A percentile compares a stretch with the other conserved stretches of the same genome.
Conservation (phyloP, 2,329 filamentous ascomycete species). For the Clarireedia monteithiana region DNA sequence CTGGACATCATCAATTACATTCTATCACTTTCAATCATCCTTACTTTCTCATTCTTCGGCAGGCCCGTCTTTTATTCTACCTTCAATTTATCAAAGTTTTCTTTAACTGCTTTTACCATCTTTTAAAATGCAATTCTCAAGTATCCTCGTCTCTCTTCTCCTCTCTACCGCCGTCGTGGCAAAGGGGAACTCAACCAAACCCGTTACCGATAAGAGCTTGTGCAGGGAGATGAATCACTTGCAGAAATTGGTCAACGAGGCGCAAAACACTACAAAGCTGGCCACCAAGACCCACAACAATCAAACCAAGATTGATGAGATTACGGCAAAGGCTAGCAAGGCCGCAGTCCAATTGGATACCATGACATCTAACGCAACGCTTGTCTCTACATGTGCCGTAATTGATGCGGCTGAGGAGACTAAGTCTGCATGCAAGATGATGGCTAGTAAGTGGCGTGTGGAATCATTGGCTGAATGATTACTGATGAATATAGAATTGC, state of each 20-base stretch:
- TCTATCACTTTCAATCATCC: neutral
- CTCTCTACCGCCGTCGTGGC: constrained; percentile 22
- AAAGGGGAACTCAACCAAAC: constrained; percentile 26
- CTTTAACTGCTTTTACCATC: neutral
- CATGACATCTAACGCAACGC: constrained; percentile 31
- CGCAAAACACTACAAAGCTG: constrained; percentile 32
- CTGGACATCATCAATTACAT: constrained; percentile 7
- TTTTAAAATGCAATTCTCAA: constrained; percentile 17
- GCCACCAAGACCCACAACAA: constrained; percentile 30
- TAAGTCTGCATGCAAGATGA: constrained; percentile 10
- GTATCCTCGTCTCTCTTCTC: constrained; percentile 21
- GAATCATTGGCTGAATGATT: neutral
- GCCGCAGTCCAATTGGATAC: constrained; percentile 26
- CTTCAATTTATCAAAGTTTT: neutral
- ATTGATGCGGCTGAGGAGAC: constrained; percentile 23
- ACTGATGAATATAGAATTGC: neutral
- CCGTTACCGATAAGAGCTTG: constrained; percentile 25
- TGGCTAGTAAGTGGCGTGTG: neutral
- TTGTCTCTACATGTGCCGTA: constrained; percentile 30
- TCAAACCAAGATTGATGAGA: constrained; percentile 30
- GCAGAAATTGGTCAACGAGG: constrained; percentile 27
- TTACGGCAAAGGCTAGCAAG: constrained; percentile 32
- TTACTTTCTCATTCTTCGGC: neutral
- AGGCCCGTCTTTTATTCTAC: neutral
- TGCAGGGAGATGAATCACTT: constrained; percentile 30